Percentiles rank a stretch among this genome's conserved stretches.
phyloP scores from a whole-genome alignment of 177 flowering plant species.

The Tripterygium wilfordii region DNA sequence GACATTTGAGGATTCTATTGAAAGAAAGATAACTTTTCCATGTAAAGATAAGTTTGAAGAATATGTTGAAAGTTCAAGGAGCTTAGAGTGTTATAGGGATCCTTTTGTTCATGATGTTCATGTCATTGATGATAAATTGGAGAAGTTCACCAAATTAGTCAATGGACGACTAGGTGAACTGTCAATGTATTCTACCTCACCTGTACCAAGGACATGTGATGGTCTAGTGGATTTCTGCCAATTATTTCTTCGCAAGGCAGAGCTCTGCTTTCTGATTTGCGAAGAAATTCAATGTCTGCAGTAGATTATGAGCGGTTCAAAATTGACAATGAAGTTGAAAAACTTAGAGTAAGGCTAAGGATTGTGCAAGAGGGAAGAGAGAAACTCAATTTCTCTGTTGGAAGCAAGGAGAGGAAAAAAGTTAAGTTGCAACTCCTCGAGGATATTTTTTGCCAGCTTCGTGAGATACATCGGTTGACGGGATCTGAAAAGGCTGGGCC shows the following conservation, averaged over 20 bases:
- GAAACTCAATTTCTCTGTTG: conserved; percentile 55
- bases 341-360: conserved; percentile 71
- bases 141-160: conserved; percentile 8
- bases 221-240: conserved; percentile 26
- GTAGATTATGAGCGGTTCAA: conserved; percentile 66
- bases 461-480: conserved; percentile 50
- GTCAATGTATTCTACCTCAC: conserved; percentile 5
- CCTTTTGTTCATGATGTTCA: conserved; percentile 59
- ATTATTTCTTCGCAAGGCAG: conserved; percentile 16
- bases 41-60: conserved; percentile 14
- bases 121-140: conserved; percentile 40
- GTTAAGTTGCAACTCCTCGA: conserved; percentile 59
- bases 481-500: conserved; percentile 43
- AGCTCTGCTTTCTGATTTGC: conserved; percentile 23
- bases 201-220: conserved; percentile 14
- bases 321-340: conserved; percentile 67
- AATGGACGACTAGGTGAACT: conserved; percentile 15
- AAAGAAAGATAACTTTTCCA: conserved; percentile 8
- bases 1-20: conserved; percentile 6
- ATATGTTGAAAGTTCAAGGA: not conserved
- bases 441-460: conserved; percentile 58
- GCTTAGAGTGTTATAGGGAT: conserved; percentile 20
- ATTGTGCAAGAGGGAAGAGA: conserved; percentile 69
- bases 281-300: conserved; percentile 61
- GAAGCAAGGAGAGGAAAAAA: conserved; percentile 44